These are phyloP conservation scores for Verticillium zaregamsianum DNA, from an alignment of 2,329 filamentous ascomycete genomes.

Conservation along the genomic window DNA sequence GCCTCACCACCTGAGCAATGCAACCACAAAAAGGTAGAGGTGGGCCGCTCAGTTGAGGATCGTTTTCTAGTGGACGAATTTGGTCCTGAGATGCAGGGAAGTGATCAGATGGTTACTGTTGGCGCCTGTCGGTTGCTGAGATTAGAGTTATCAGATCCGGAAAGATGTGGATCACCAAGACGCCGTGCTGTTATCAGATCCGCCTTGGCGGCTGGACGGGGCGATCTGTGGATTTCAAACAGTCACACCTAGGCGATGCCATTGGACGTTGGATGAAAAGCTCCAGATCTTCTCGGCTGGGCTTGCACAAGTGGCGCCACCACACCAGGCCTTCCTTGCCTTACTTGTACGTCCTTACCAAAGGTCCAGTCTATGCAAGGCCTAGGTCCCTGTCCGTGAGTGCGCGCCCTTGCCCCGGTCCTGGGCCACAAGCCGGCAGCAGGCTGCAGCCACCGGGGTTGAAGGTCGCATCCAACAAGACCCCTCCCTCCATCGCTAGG, in stretches of 20 bases:
- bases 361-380: too few species aligned
- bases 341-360: not conserved
- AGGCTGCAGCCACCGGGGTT: not conserved
- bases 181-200: not conserved
- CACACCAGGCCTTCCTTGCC: not conserved
- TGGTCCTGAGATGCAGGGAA: not conserved
- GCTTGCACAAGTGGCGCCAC: not conserved
- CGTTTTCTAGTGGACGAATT: not conserved
- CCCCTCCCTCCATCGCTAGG: not conserved
- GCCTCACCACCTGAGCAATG: not conserved
- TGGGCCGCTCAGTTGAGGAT: not conserved
- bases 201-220: not conserved
- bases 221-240: not conserved
- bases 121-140: not conserved
- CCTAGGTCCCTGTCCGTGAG: too few species aligned
- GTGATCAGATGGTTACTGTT: not conserved
- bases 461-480: not conserved
- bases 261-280: not conserved
- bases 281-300: not conserved
- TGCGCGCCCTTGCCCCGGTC: too few species aligned
- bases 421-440: not conserved
- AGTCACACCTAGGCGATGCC: not conserved
- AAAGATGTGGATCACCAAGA: not conserved
- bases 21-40: not conserved
- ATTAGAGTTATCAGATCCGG: not conserved